These are phyloP conservation scores for Penicillium sp. DNA, from an alignment of 2,329 filamentous ascomycete species.

Conservation along the genomic window DNA sequence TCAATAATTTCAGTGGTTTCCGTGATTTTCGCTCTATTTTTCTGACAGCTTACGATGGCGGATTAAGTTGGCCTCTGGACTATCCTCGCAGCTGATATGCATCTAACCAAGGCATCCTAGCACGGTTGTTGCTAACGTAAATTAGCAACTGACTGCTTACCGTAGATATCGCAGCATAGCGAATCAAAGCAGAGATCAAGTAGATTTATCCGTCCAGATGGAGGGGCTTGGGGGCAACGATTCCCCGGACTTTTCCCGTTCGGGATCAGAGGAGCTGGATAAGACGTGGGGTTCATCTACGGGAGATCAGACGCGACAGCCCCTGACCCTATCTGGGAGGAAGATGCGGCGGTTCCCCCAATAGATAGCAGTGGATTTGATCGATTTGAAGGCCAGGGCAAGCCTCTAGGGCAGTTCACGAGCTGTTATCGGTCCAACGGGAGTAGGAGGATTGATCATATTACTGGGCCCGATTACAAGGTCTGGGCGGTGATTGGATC, in stretches of 20 bases:
- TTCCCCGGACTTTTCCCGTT: conserved; percentile 23
- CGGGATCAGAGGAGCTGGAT: conserved; percentile 11
- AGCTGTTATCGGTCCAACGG: conserved; percentile 32
- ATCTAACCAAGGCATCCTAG: conserved; percentile 1
- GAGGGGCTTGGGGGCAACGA: conserved; percentile 6
- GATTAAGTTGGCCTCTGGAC: not conserved
- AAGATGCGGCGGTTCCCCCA: conserved; percentile 5
- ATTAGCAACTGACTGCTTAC: conserved; percentile 29
- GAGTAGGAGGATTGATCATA: conserved; percentile 23
- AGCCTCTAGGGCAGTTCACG: conserved; percentile 1
- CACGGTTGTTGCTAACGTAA: conserved; percentile 28
- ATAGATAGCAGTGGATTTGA: conserved; percentile 15
- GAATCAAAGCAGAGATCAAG: not conserved
- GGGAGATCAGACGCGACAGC: conserved; percentile 9
- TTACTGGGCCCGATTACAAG: conserved; percentile 20
- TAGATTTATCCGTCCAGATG: not conserved
- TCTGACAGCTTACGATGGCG: not conserved
- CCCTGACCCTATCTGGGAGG: conserved; percentile 14
- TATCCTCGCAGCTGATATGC: conserved; percentile 36
- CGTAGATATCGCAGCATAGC: conserved; percentile 22
- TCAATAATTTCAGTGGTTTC: too few relatives aligned
- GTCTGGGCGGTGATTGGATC: conserved; percentile 16
- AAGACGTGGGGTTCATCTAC: conserved; percentile 11
- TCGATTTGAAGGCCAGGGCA: not conserved
- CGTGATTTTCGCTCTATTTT: conserved; percentile 5